phyloP scores from a whole-genome alignment of 306 rosid species.

The Begonia loranthoides region DNA sequence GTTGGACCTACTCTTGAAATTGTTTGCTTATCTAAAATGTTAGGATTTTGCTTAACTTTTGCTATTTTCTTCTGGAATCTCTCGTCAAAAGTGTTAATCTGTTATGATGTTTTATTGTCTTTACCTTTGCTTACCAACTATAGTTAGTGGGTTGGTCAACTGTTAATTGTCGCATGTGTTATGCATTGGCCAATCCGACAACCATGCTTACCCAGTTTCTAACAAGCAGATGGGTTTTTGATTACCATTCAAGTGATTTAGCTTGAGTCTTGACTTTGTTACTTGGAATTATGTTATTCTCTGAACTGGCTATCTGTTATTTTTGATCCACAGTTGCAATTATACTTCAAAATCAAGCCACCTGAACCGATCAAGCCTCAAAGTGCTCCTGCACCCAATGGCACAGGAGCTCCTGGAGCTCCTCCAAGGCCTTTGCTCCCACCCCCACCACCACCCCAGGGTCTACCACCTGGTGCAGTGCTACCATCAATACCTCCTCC shows the following conservation, averaged over 20 bases:
- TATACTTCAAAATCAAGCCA: constrained; percentile 85
- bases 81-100: no score
- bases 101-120: neutral
- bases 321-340: constrained; percentile 60
- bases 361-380: constrained; percentile 75
- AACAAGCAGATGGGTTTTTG: no score
- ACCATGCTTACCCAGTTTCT: neutral
- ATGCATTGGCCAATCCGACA: neutral
- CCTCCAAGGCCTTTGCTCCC: constrained; percentile 79
- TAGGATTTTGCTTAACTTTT: no score
- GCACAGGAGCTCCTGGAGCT: constrained; percentile 64
- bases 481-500: constrained; percentile 70
- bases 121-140: neutral
- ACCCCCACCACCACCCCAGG: constrained; percentile 70
- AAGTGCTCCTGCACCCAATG: constrained; percentile 51
- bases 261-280: constrained; percentile 3
- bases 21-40: no score
- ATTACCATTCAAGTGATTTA: no score
- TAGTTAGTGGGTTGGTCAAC: neutral
- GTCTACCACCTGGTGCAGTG: constrained; percentile 39
- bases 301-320: constrained; percentile 15
- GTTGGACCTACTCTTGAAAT: neutral
- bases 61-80: neutral
- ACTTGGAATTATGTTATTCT: constrained; percentile 1
- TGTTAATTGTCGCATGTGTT: no score